phyloP scores from a whole-genome alignment of 768 basidiomycete genomes.

The Leucocoprinus birnbaumii region DNA sequence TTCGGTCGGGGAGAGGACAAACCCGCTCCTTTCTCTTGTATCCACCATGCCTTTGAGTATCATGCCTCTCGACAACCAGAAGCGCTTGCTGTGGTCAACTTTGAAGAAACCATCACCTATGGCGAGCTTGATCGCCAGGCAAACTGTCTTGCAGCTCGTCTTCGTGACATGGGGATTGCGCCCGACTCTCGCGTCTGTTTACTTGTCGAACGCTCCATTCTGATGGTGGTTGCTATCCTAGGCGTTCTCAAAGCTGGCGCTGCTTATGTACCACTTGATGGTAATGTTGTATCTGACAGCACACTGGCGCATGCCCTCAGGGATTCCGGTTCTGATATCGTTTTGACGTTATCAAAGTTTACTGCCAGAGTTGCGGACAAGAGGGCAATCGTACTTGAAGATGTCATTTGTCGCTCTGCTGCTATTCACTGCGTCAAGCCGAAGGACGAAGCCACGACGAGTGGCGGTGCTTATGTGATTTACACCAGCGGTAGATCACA shows the following conservation, averaged over 20 bases:
- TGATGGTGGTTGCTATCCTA: constrained; percentile 50
- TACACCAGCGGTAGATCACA: constrained; percentile 54
- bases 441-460: constrained; percentile 32
- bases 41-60: constrained; percentile 55
- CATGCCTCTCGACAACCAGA: constrained; percentile 40
- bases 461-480: constrained; percentile 54
- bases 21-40: constrained; percentile 39
- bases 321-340: constrained; percentile 41
- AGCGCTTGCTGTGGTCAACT: constrained; percentile 47
- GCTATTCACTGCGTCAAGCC: constrained; percentile 31
- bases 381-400: constrained; percentile 29
- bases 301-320: constrained; percentile 48
- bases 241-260: constrained; percentile 56
- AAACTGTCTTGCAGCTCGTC: constrained; percentile 41
- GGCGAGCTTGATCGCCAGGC: constrained; percentile 45
- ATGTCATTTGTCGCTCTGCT: constrained; percentile 22
- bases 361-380: constrained; percentile 30
- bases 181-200: constrained; percentile 53
- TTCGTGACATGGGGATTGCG: constrained; percentile 39
- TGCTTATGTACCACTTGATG: constrained; percentile 59
- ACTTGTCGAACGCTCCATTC: constrained; percentile 51
- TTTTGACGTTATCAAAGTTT: constrained; percentile 42
- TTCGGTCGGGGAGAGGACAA: constrained; percentile 40
- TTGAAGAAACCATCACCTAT: constrained; percentile 46
- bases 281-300: constrained; percentile 52